Evolutionary conservation across 1,139 yeast species (phyloP), one percentile per base, ranked within the genome.

Genomic region (Zygosaccharomyces sapae): DNA sequence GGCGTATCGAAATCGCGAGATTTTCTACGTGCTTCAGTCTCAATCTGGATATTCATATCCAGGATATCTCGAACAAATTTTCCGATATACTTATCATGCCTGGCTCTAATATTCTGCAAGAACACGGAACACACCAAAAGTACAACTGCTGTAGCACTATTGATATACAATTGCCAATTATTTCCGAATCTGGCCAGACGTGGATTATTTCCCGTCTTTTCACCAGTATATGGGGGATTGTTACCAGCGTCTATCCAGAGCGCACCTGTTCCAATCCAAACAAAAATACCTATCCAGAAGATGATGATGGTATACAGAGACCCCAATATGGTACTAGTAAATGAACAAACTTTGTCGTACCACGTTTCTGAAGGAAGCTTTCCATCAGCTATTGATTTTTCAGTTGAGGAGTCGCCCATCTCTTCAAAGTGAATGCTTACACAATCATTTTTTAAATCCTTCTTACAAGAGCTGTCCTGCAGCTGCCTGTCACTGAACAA

Each of bases 131-230:
- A 59, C 8, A 69, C 53, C 10, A 67, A 52, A 13, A 70, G 51
- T 10, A 61, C 61, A 4, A 69, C 71, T 3, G 73, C 72, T 2
- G 67, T 64, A 1, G 72, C 71, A 13, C 72, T 68, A 53, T 70
- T 70, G 34, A 70, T 65, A 48, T 67, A 68, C 65, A 70, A 57
- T 53, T 70, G 73, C 73, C 73, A 70, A 16, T 52, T 52, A 47
- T 68, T 58, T 41, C 69, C 61, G 48, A 66, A 70, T 36, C 49
- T 59, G 33, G 55, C 34, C 33, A 49, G 36, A 34, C 48, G 39
- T 7, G 63, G 63, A 30, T 59, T 59, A 24, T 52, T 48, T 12
- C 59, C 61, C 2, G 57, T 43, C 2, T 54, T 53, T 37, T 45
- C 49, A 12, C 62, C 62, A 3, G 63, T 56, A 36, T 45, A 59